Base-by-base conservation (phyloP, 2,329 filamentous ascomycete species). In the Verticillium albo-atrum region DNA sequence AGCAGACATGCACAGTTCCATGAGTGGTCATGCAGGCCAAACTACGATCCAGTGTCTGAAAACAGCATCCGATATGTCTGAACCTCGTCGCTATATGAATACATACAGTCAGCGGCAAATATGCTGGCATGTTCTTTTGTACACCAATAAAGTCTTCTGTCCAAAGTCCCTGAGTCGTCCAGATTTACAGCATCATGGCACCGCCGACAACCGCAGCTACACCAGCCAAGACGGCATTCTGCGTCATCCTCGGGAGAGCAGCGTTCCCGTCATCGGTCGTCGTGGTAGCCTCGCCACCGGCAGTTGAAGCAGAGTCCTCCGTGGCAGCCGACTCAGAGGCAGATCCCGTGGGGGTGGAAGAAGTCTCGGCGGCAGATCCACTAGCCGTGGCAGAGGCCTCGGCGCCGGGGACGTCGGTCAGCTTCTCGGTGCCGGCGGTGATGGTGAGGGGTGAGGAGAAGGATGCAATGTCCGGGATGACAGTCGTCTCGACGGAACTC, bases 351-450 rank as follows among this genome's bases (percentile, higher is more conserved):
- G 61, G 54, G 9, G 59, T 37, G 6, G 35, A 12, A 37, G 35
- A 37, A 17, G 35, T 17, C 15, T 17, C 35, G 35, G n/a, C 10
- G 20, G 7, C 10, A n/a, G 37, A 20, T n/a, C 12, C 37, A 32
- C 30, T 54, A n/a, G 59, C 53, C 47, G 62, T 51, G 32, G 60
- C 58, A n/a, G 60, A 62, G 37, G 50, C 37, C 4, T 54, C 58
- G 50, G 54, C 52, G 15, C 27, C 37, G 28, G 56, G 52, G 35
- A 55, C 32, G 32, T 27, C 62, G 14, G 56, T 56, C 23, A 78
- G 66, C 66, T 75, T 75, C 56, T 76, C 70, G 34, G 68, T 58
- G 4, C 75, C 76, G 17, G 71, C 72, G 20, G 75, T 76, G 57
- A 78, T 62, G 34, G 73, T 74, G 26, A 77, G 69, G 58, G 73